Percentiles rank a stretch among this genome's conserved stretches.
Evolutionary conservation across 2,329 filamentous ascomycete genomes (phyloP).

Genomic region (Pseudogymnoascus sp.): DNA sequence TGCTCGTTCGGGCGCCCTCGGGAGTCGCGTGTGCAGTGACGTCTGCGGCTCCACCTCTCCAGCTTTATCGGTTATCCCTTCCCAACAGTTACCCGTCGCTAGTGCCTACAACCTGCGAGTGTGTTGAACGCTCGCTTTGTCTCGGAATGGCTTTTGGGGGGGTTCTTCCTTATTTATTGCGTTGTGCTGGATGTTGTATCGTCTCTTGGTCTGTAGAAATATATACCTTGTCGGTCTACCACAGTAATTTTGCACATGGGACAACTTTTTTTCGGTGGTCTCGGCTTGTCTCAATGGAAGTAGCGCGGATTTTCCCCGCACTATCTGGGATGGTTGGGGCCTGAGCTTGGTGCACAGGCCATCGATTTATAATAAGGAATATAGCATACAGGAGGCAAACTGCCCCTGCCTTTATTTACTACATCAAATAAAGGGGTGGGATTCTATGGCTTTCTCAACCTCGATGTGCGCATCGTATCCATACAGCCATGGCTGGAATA

Average conservation of each 20-base stretch:
- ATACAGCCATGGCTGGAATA: slow-evolving; percentile 56
- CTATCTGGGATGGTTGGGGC: background rate
- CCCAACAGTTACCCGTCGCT: slow-evolving; percentile 7
- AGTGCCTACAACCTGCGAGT: background rate
- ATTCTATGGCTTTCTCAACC: slow-evolving; percentile 33
- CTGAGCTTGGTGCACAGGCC: background rate
- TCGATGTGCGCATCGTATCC: slow-evolving; percentile 54
- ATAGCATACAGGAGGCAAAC: background rate
- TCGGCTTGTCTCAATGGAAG: slow-evolving; percentile 4
- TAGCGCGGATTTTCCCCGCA: slow-evolving; percentile 1
- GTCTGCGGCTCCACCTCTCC: background rate
- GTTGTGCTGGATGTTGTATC: background rate
- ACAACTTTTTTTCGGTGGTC: background rate
- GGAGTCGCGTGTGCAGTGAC: slow-evolving; percentile 6
- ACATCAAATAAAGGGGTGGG: slow-evolving; percentile 13
- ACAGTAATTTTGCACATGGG: background rate
- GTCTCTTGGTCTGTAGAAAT: background rate
- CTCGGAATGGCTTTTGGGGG: background rate
- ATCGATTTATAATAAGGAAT: background rate
- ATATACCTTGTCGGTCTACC: slow-evolving; percentile 1
- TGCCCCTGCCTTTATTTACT: too few species aligned
- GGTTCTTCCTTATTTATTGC: background rate
- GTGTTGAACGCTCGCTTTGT: slow-evolving; percentile 1
- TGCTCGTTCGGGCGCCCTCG: background rate
- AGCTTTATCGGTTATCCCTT: slow-evolving; percentile 1